Percentiles rank a stretch among this genome's conserved stretches.
phyloP scores from a whole-genome alignment of 768 basidiomycete genomes.

The Auricularia cornea region DNA sequence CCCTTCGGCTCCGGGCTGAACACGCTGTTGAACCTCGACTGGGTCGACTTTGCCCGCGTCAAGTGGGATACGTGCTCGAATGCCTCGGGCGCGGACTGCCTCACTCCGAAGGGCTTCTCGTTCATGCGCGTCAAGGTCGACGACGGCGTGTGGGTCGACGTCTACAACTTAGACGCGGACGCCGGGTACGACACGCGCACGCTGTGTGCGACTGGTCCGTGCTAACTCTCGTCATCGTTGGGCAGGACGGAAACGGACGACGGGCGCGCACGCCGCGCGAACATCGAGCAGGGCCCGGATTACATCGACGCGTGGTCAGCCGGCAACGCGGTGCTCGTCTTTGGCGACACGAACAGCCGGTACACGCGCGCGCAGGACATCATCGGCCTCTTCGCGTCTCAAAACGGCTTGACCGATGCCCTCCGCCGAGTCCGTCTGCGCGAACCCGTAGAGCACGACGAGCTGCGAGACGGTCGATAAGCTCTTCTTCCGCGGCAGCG shows the following conservation, averaged over 20 bases:
- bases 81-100: constrained; percentile 25
- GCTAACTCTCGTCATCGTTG: too few species aligned
- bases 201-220: too few species aligned
- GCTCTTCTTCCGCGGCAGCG: constrained; percentile 22
- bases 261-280: constrained; percentile 23
- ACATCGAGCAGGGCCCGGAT: constrained; percentile 24
- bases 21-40: constrained; percentile 28
- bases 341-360: constrained; percentile 32
- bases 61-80: constrained; percentile 23
- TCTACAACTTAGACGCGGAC: constrained; percentile 33
- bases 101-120: constrained; percentile 34
- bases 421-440: constrained; percentile 19
- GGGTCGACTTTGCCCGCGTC: constrained; percentile 25
- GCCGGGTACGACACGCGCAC: constrained; percentile 22
- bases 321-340: constrained; percentile 29
- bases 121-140: constrained; percentile 26
- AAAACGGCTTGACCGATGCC: constrained; percentile 21
- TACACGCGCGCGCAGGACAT: constrained; percentile 25
- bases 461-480: constrained; percentile 35
- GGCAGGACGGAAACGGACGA: constrained; percentile 20
- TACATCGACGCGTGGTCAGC: constrained; percentile 23
- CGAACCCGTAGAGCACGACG: constrained; percentile 17
- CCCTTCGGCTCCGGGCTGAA: constrained; percentile 30
- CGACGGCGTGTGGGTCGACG: constrained; percentile 27
- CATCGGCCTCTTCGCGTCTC: constrained; percentile 17